Evolutionary conservation across 768 basidiomycete genomes (phyloP), one percentile per base, ranked within the genome.

Genomic region (Candolleomyces efflorescens): DNA sequence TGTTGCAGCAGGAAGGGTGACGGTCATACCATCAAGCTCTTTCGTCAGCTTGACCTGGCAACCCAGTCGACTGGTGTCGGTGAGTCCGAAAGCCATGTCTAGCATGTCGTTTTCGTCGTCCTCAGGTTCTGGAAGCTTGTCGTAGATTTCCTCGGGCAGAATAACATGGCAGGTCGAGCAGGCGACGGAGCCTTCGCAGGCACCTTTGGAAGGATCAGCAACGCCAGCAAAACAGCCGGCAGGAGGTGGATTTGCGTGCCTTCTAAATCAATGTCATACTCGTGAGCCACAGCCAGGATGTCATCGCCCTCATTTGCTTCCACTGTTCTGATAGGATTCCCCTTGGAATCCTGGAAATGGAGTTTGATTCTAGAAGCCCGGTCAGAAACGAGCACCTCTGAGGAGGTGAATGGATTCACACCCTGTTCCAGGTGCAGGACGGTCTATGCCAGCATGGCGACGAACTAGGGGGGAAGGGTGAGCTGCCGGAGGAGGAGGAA

Each of bases 41-140:
- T 77, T 84, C 10, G 88, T 92, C 26, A 99, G 71, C 53, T 86
- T 69, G 22, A 90, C 87, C 68, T 90, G 89, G 66, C 89, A 90
- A 0, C 90, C 90, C 18, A 92, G 73, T 10, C 86, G 78, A 60
- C 89, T 96, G 63, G 96, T 98, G 66, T 98, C 96, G 0, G 94
- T 95, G 53, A 98, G 78, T 0, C 93, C 97, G 65, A 98, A 98
- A 3, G 96, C 96, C 82, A 98, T 92, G 71, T 98, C 96, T 39
- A 99, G 82, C 93, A 95, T 94, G 65, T 94, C 95, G 66, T 98
- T 99, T 74, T 99, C 96, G 68, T 99, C 96, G 63, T 98, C 96
- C 55, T 90, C 90, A 3, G 96, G 95, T 67, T 98, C 96, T 1
- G 92, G 89, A 2, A 98, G 80, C 48, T 82, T 69, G 70, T 98